Evolutionary conservation across 2,329 filamentous ascomycete genomes (phyloP), one percentile per base, ranked within the genome.

Genomic region (Colletotrichum sp.): DNA sequence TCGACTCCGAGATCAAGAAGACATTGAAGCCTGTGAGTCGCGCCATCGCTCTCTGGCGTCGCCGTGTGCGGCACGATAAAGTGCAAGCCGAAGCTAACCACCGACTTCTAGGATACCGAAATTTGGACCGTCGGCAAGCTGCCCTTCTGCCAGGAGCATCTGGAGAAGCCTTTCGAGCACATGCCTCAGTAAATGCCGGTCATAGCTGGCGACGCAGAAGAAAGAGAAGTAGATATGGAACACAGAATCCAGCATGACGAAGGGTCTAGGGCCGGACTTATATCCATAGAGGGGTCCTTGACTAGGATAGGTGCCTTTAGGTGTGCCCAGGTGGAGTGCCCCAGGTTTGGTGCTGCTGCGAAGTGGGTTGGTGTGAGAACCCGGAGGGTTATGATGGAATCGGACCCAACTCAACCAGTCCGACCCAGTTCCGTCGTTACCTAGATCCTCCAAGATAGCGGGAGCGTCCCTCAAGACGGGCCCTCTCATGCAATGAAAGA

Each of bases 71-170:
- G 59, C 30, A 34, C 13, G 28, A 15, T n/a, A 32, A 32, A 16
- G 8, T 9, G 30, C 18, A 32, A 24, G 32, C 13, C 26, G 30
- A 44, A 44, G 8, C 21, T 49, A 8, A 34, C 9, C 13, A 36
- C 59, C 65, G 52, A 73, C 44, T 6, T 10, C 3, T 16, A 91
- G 89, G 89, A 92, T 80, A 92, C 91, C 79, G 92, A 94, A 86
- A 94, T 94, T 85, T 94, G 92, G 92, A 93, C 92, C 66, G 89
- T 87, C 78, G 84, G 90, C 86, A 94, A 94, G 89, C 89, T 94
- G 78, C 92, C 92, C 18, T 94, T 94, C 87, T 93, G 92, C 87
- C 88, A 91, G 87, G 92, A 94, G 87, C 85, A 90, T 79, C 87
- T 94, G 77, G 90, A 87, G 66, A 90, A 93, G 83, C 87, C 91